A percentile compares a stretch with the other conserved stretches of the same genome.
Conservation (phyloP, 805 yeast genomes). For the Millerago galiae region DNA sequence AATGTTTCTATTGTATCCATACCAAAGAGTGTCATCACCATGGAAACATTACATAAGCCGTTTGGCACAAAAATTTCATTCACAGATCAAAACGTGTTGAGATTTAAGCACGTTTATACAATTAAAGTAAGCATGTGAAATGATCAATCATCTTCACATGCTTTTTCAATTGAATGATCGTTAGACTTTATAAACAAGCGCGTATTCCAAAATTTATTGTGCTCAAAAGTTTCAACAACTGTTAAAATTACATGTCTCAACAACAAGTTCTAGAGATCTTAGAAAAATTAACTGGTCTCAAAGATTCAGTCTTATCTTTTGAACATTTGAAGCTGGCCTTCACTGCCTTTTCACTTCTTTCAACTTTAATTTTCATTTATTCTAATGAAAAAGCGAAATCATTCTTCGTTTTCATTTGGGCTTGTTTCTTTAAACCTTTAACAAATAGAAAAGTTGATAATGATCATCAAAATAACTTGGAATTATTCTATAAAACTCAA, state of each 20-base stretch:
- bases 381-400: constrained; percentile 18
- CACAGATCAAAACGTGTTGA: too few relatives aligned
- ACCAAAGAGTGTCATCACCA: too few relatives aligned
- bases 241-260: constrained; percentile 2
- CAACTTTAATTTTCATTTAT: constrained; percentile 8
- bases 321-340: constrained; percentile 5
- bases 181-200: too few relatives aligned
- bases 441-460: constrained; percentile 22
- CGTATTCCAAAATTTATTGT: not conserved
- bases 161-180: too few relatives aligned
- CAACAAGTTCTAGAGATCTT: constrained; percentile 5
- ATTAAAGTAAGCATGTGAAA: too few relatives aligned
- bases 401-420: constrained; percentile 25
- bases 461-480: constrained; percentile 33
- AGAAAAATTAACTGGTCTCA: constrained; percentile 1
- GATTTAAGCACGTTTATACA: too few relatives aligned
- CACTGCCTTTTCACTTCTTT: constrained; percentile 6
- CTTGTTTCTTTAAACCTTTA: constrained; percentile 30
- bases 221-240: constrained; percentile 5
- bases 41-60: too few relatives aligned
- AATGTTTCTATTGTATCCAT: too few relatives aligned
- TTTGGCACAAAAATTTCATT: too few relatives aligned
- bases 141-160: too few relatives aligned
- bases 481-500: constrained; percentile 67
- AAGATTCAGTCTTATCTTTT: constrained; percentile 3